Evolutionary conservation across 2,329 filamentous ascomycete genomes (phyloP), one percentile per base, ranked within the genome.

Genomic region (Pseudogymnoascus sp.): DNA sequence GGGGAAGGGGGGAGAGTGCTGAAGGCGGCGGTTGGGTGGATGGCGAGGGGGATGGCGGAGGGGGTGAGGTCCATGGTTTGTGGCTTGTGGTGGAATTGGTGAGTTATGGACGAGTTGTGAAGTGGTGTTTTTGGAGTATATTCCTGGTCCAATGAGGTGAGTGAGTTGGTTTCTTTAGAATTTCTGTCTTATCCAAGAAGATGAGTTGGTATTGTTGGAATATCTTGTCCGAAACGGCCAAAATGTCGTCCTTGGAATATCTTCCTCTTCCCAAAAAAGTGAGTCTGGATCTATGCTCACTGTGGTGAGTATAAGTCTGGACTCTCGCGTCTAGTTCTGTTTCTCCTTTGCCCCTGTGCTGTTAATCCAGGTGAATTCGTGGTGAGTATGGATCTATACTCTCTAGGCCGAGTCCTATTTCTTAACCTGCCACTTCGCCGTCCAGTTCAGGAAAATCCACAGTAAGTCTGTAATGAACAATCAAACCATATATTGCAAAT

Each of bases 1-100:
- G 75, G 76, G 7, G 81, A 74, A 50, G 10, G 38, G 17, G 38
- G 17, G 17, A 21, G 17, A 1, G 38, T 42, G 9, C 17, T 42
- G 38, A 42, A 42, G 3, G 38, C 38, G 38, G 38, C 38, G 38
- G 38, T 42, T 11, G 38, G 38, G 38, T 42, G 38, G 38, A 42
- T 23, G 11, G 11, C 42, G 42, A 44, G 42, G 19, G 42, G 19
- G 13, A 44, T 44, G 19, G 42, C 42, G 42, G 19, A 7, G 42
- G 42, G 42, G 5, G 19, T 44, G 42, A 44, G 42, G 42, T 44
- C 42, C 42, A 44, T 44, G 42, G 1, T 42, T 23, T 4, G 42
- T 23, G 42, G 11, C 13, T 4, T 4, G 40, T 10, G n/a, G n/a
- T n/a, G n/a, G n/a, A n/a, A n/a, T 44, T 23, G 40, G 40, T 23